phyloP scores from a whole-genome alignment of 2,329 filamentous ascomycete genomes.

The Botrytis cinerea region DNA sequence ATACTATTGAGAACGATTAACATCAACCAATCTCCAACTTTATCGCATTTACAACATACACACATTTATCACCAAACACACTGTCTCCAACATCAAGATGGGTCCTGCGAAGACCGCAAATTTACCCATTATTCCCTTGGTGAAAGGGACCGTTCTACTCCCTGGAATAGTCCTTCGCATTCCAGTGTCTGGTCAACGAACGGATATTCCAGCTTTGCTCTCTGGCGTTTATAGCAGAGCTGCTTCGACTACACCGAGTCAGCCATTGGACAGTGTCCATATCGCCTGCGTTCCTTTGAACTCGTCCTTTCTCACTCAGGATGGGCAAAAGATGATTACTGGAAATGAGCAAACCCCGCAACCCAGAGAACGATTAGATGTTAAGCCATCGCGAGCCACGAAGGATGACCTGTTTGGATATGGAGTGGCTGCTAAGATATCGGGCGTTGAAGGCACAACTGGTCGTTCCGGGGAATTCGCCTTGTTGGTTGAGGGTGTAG shows the following conservation, averaged over 20 bases:
- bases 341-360: slow-evolving; percentile 53
- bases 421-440: slow-evolving; percentile 78
- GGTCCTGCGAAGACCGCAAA: slow-evolving; percentile 31
- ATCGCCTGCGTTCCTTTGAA: slow-evolving; percentile 86
- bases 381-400: slow-evolving; percentile 60
- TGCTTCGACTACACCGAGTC: slow-evolving; percentile 64
- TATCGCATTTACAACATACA: neutral
- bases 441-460: slow-evolving; percentile 73
- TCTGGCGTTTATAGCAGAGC: slow-evolving; percentile 80
- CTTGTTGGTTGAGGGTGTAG: slow-evolving; percentile 81
- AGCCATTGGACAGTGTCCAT: slow-evolving; percentile 67
- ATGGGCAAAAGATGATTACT: slow-evolving; percentile 75
- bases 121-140: slow-evolving; percentile 79
- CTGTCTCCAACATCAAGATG: slow-evolving; percentile 6
- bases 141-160: slow-evolving; percentile 77
- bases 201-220: slow-evolving; percentile 86
- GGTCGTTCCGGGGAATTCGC: slow-evolving; percentile 68
- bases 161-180: slow-evolving; percentile 85
- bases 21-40: neutral
- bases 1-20: neutral
- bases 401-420: slow-evolving; percentile 78
- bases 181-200: slow-evolving; percentile 73
- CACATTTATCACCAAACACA: neutral
- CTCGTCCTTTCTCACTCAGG: slow-evolving; percentile 70
- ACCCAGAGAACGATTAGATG: slow-evolving; percentile 42